Evolutionary conservation across 768 basidiomycete species (phyloP), one percentile per base, ranked within the genome.

Genomic region (Ramaria rubella): DNA sequence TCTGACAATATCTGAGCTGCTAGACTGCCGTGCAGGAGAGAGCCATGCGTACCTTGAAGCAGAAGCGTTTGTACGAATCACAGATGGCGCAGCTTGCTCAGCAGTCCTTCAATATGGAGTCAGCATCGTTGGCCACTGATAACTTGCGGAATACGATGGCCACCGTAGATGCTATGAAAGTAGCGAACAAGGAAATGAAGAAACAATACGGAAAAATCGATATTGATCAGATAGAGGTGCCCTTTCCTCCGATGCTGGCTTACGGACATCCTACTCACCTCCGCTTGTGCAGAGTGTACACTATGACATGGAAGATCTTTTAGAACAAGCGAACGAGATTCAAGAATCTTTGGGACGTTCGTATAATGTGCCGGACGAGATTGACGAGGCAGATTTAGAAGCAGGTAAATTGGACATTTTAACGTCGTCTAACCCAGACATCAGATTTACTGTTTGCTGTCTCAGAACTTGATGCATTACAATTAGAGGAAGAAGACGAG

Each of bases 131-230:
- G 65, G 86, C 91, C 8, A 98, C 95, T n/a, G 96, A 98, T 73
- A 98, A 98, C 70, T 71, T 98, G 64, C 84, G 92, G 61, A 98
- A 97, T 69, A 98, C 96, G 64, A 98, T 99, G 95, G 95, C 92
- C 12, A 97, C 96, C 0, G 83, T 98, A 27, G 92, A 96, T 62
- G 96, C 94, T 5, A 97, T 99, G 94, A 83, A 92, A 68, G 66
- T 79, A 17, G 94, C 96, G 17, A 98, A 97, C 74, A 97, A 94
- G 75, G 94, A 97, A 70, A 80, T 99, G 73, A 83, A 83, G 74
- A 93, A 88, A 69, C 94, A 97, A 73, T 99, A 98, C 67, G 94
- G 94, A 23, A 96, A 94, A 76, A 85, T 98, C 61, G 86, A 99
- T 66, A 83, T 99, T 62, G 92, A 95, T 77, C 94, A 96, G 81